Conservation (phyloP, 306 rosid species). For the Prunus campanulata region DNA sequence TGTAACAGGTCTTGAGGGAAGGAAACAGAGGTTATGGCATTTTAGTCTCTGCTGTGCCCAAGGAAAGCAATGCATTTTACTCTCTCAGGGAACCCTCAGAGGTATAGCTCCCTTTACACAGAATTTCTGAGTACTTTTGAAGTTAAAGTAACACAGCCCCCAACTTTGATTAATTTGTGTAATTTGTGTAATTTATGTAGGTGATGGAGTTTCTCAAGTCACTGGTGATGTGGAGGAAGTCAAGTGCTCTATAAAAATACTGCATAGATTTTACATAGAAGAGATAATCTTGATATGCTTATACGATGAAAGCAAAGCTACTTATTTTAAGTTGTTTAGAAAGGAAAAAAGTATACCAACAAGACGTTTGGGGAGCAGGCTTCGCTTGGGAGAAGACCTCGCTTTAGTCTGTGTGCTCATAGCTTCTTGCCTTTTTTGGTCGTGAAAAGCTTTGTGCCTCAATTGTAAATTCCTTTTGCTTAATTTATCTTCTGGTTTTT, state of each 20-base stretch:
- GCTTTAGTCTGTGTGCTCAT: conserved; percentile 31
- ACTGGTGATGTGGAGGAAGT: conserved; percentile 64
- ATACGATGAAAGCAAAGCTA: background rate
- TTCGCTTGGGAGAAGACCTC: conserved; percentile 38
- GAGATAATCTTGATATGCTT: conserved; percentile 38
- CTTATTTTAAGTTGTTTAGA: conserved; percentile 14
- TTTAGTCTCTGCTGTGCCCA: conserved; percentile 72
- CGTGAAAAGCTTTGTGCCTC: conserved; percentile 30
- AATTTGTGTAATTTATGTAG: conserved; percentile 36
- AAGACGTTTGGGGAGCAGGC: conserved; percentile 38
- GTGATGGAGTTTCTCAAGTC: conserved; percentile 91
- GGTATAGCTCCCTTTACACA: conserved; percentile 41
- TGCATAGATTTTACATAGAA: conserved; percentile 25
- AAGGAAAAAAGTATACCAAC: conserved; percentile 10
- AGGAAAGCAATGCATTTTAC: conserved; percentile 79
- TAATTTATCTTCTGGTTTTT: conserved; percentile 22
- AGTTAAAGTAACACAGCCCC: background rate
- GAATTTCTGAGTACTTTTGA: background rate
- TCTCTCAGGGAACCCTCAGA: conserved; percentile 87
- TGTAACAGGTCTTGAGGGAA: conserved; percentile 71
- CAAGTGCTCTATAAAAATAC: conserved; percentile 50
- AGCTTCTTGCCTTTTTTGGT: background rate
- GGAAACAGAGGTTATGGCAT: conserved; percentile 75
- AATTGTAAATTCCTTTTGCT: conserved; percentile 44
- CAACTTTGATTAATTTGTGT: background rate